Base-by-base conservation (phyloP, 306 rosid species). In the Carpinus fangiana region DNA sequence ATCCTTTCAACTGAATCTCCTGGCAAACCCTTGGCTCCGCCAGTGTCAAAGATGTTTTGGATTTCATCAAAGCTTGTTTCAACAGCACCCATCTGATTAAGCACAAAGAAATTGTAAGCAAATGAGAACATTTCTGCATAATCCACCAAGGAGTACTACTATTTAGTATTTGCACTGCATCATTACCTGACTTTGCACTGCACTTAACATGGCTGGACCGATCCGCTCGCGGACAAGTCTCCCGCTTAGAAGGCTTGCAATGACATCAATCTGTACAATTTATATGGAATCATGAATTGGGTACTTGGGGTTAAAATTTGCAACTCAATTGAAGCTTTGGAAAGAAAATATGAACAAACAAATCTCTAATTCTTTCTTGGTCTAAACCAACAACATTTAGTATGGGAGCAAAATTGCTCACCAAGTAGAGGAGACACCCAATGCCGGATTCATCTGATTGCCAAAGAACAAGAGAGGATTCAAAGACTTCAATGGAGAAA, bases 131-230 rank as follows among this genome's bases (percentile, higher is more conserved):
- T 38, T 60, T 38, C 75, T 71, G 64, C 48, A 38, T 62, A 72
- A 55, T 70, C 55, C 38, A 23, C 52, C 71, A 10, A 55, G 3
- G 71, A 47, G 23, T 47, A 61, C 54, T 53, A 43, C 31, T 13
- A 54, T 48, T 56, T 13, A 43, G 28, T 13, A 47, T 48, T 56
- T 13, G 53, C 72, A 79, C 69, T 82, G 73, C 46, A 61, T 81
- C 18, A 79, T 83, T 89, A 96, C 99, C 98, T 93, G 99, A 82
- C 98, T 96, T 84, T 96, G 99, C 31, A 96, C 99, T 11, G 99
- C 99, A 80, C 98, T 96, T 72, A 96, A 89, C 97, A 96, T 96
- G 64, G 99, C 99, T 0, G 98, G 99, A 78, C 99, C 98, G 8
- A 96, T 96, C 82, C 97, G 87, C 86, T 96, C 99, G 0, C 99